phyloP scores from a whole-genome alignment of 148 eudicot species.

The Fagopyrum esculentum region DNA sequence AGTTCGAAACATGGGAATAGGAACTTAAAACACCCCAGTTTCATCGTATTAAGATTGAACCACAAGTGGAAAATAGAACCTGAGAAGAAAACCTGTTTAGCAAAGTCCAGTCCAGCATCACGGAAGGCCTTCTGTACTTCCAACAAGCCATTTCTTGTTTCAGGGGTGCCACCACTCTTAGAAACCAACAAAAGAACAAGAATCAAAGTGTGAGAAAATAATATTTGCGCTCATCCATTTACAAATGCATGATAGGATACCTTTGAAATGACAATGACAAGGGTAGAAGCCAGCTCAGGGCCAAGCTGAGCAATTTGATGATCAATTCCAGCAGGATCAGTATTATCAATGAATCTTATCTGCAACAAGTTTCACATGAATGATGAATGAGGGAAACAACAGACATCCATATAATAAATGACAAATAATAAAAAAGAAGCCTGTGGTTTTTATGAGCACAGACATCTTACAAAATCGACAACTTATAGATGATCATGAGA shows the following conservation, averaged over 20 bases:
- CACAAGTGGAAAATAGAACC: slow-evolving; percentile 56
- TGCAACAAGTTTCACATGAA: slow-evolving; percentile 23
- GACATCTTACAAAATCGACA: neutral
- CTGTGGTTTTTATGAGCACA: no score
- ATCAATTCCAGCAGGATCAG: slow-evolving; percentile 98
- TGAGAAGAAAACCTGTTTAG: slow-evolving; percentile 93
- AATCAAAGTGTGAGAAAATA: neutral
- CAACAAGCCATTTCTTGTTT: slow-evolving; percentile 87
- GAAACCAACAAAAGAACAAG: neutral
- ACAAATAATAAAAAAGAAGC: neutral
- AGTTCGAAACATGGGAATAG: neutral
- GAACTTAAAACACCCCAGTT: neutral
- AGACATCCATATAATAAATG: neutral
- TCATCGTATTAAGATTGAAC: neutral
- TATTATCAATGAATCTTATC: slow-evolving; percentile 97
- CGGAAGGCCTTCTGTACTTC: slow-evolving; percentile 98
- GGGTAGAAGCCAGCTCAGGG: slow-evolving; percentile 71
- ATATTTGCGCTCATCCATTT: neutral
- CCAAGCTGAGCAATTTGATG: slow-evolving; percentile 98
- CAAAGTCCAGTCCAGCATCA: slow-evolving; percentile 80
- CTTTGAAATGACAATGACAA: slow-evolving; percentile 92
- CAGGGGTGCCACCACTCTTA: slow-evolving; percentile 96
- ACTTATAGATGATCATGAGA: neutral
- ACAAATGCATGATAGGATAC: slow-evolving; percentile 22
- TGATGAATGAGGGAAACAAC: neutral